Evolutionary conservation across 805 yeast genomes (phyloP).

Genomic region (Nematodospora valgi): DNA sequence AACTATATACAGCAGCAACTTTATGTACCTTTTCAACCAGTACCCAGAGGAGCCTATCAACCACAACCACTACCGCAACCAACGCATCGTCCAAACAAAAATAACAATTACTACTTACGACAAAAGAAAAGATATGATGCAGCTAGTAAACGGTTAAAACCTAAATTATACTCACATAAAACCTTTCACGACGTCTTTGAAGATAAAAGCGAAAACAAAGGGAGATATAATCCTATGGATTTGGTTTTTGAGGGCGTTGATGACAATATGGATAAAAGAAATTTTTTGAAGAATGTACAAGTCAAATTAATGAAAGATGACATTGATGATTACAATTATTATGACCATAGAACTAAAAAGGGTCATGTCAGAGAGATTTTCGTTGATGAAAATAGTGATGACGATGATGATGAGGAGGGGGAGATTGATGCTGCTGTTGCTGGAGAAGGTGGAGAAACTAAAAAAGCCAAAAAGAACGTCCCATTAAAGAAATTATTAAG

Average conservation of each 20-base stretch:
- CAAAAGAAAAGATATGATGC: conserved; percentile 35
- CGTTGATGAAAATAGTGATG: conserved; percentile 14
- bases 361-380: conserved; percentile 17
- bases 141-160: conserved; percentile 26
- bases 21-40: conserved; percentile 9
- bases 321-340: conserved; percentile 35
- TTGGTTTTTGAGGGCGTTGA: conserved; percentile 33
- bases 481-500: conserved; percentile 7
- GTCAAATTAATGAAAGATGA: conserved; percentile 28
- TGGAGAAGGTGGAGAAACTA: conserved; percentile 16
- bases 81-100: conserved; percentile 4
- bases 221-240: conserved; percentile 37
- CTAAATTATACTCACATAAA: conserved; percentile 35
- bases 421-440: conserved; percentile 12
- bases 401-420: conserved; percentile 15
- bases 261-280: conserved; percentile 18
- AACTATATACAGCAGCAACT: conserved; percentile 17
- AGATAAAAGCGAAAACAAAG: conserved; percentile 26
- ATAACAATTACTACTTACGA: conserved; percentile 32
- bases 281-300: conserved; percentile 25
- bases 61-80: conserved; percentile 1
- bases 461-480: conserved; percentile 7
- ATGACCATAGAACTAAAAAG: conserved; percentile 13
- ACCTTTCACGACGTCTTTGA: conserved; percentile 37
- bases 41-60: conserved; percentile 4